Base-by-base conservation (phyloP, 805 yeast species). In the Ogataea nitratoaversa region DNA sequence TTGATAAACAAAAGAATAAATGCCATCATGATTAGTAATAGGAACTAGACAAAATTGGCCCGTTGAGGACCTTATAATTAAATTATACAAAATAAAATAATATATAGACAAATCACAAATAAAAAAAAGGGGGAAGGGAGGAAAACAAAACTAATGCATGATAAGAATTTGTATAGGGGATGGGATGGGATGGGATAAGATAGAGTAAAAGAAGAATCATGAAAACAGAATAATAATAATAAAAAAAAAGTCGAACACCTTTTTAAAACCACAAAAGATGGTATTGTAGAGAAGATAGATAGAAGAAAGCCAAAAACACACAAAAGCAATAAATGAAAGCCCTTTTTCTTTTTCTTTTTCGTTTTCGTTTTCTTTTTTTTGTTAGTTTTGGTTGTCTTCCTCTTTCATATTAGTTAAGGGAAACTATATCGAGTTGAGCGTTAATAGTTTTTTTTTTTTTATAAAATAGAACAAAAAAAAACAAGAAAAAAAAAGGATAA, bases 351-450 rank as follows among this genome's bases (percentile, higher is more conserved):
- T n/a, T n/a, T n/a, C n/a, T n/a, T n/a, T n/a, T n/a, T n/a, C n/a
- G n/a, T n/a, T n/a, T n/a, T n/a, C n/a, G n/a, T n/a, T n/a, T n/a
- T n/a, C n/a, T n/a, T n/a, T n/a, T n/a, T n/a, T n/a, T n/a, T n/a
- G n/a, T n/a, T n/a, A n/a, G n/a, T n/a, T n/a, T n/a, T n/a, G n/a
- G n/a, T n/a, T n/a, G n/a, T n/a, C n/a, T n/a, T n/a, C n/a, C 12
- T 29, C 14, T 9, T 18, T 32, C 16, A 37, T 22, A 25, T 18
- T 27, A 22, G 23, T 38, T 30, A 18, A 29, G 23, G 17, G 8
- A 19, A 31, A 31, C 31, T 27, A 23, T 36, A n/a, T 48, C 60
- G 63, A 57, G 63, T 58, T 58, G 63, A 58, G 60, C 63, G 59
- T 47, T 46, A 44, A 43, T 30, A 41, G 33, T 18, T 19, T 38